Evolutionary conservation across 805 yeast species (phyloP), one percentile per base, ranked within the genome.

Genomic region (Teunomyces panamensis): DNA sequence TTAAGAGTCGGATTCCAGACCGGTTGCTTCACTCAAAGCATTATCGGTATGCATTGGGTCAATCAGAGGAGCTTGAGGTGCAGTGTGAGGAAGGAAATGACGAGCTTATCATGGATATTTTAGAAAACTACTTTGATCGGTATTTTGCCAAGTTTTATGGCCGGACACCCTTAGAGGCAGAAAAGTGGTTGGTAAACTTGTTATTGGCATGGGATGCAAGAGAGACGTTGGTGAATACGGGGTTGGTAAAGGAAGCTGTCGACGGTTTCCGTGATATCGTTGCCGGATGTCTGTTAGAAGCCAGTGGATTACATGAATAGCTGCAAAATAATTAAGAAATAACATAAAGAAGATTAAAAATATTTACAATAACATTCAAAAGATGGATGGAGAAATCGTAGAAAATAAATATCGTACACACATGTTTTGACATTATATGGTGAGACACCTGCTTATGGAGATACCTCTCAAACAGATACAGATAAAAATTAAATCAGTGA

Each of bases 91-190:
- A 20, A 2, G 42, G 44, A 26, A 44, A 43, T 30, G 49, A 48
- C 17, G 46, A 47, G 30, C 39, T 39, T 11, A 42, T 50, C 13
- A 42, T 45, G 30, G 46, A 47, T 5, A 41, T 45, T 1, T 30
- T 53, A 39, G 52, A 39, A 14, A 44, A 46, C 26, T 32, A 44
- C 42, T 53, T 53, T 47, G 54, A 53, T 39, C 54, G 56, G 33
- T 53, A 33, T 37, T 50, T 53, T 37, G 53, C 51, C 9, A 46
- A 52, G 36, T 53, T 49, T 42, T 50, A 48, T 37, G 52, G 48
- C 9, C 32, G 34, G 28, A 20, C 30, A 3, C 39, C 51, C 8
- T 28, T 45, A 4, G 49, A 49, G n/a, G 56, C 53, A 9, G 54
- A 50, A 28, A 44, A 45, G 17, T 53, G 56, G 56, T 28, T 53